These are phyloP conservation scores for Huntiella omanensis DNA, from an alignment of 2,329 filamentous ascomycete species.

Conservation along the genomic window DNA sequence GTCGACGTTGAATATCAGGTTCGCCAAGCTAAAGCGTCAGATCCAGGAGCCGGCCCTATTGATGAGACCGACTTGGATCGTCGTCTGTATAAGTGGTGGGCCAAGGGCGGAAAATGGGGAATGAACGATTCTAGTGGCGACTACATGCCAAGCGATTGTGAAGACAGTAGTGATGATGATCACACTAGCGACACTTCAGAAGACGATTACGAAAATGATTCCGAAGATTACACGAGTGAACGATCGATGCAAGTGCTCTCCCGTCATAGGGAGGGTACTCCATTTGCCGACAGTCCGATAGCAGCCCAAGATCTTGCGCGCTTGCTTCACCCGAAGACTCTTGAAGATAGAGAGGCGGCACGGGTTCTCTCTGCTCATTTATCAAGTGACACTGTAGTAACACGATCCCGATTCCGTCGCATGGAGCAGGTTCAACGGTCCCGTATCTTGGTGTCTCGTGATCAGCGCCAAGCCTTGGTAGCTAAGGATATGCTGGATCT, in stretches of 20 bases:
- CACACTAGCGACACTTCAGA: slow-evolving; percentile 61
- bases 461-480: neutral
- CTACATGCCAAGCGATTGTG: slow-evolving; percentile 37
- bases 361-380: slow-evolving; percentile 66
- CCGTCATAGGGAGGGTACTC: slow-evolving; percentile 18
- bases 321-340: slow-evolving; percentile 61
- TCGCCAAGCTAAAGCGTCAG: slow-evolving; percentile 33
- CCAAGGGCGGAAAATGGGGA: slow-evolving; percentile 68
- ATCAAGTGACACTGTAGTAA: slow-evolving; percentile 51
- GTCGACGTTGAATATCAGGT: slow-evolving; percentile 72
- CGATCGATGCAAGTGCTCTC: neutral
- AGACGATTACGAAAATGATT: slow-evolving; percentile 5
- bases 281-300: slow-evolving; percentile 42
- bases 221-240: neutral
- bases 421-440: slow-evolving; percentile 50
- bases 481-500: slow-evolving; percentile 11
- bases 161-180: slow-evolving; percentile 42
- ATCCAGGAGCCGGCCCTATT: slow-evolving; percentile 19
- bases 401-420: slow-evolving; percentile 56
- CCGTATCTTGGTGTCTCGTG: slow-evolving; percentile 29
- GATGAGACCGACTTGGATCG: slow-evolving; percentile 51
- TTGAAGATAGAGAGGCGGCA: slow-evolving; percentile 66
- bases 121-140: slow-evolving; percentile 63
- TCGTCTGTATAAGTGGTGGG: slow-evolving; percentile 71
- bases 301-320: slow-evolving; percentile 52